Base-by-base conservation (phyloP, 352 stramenopile species). In the Phytophthora sp. region DNA sequence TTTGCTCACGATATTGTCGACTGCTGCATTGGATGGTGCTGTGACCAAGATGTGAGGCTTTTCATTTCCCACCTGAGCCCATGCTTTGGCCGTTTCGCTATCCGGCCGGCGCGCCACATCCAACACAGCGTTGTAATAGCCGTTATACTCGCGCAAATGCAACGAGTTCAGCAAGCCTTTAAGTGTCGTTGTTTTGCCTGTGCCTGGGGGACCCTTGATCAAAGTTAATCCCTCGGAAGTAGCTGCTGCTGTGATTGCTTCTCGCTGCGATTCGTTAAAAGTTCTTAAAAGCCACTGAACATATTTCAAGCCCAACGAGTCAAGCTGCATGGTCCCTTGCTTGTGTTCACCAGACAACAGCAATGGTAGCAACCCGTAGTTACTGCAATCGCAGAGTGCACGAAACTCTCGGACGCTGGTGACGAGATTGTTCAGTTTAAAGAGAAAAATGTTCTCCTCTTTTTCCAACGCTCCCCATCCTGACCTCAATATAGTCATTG, bases 1-100 rank as follows among this genome's bases (percentile, higher is more conserved):
- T 66, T 98, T 98, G n/a, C 88, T 76, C 34, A 99, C 94, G 28
- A 99, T 95, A 62, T 98, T 98, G 60, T 99, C 96, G 1, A 98
- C 92, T 17, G 95, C 96, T 55, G 92, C 94, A 78, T 99, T 99
- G 21, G 92, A 98, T 10, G 95, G 96, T 10, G 96, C 95, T 10
- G 88, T 92, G 21, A 98, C 89, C 63, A 98, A 62, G 49, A 98
- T 97, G 42, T 97, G 88, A n/a, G 92, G 92, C 56, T 97, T 97
- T 60, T 96, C 86, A 54, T 94, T 94, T 51, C 85, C 85, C 27
- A 96, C 89, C 10, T 70, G 69, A 27, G 82, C 84, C 88, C 88
- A 96, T 11, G 85, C 85, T 54, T 90, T 80, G 35, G 81, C 88
- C 12, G 88, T 96, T 44, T 96, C 87, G 44, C 78, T 74, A 42